Evolutionary conservation across 23 red algal genomes (phyloP), one percentile per base, ranked within the genome.

Genomic region (Cyanidioschyzon merolae): DNA sequence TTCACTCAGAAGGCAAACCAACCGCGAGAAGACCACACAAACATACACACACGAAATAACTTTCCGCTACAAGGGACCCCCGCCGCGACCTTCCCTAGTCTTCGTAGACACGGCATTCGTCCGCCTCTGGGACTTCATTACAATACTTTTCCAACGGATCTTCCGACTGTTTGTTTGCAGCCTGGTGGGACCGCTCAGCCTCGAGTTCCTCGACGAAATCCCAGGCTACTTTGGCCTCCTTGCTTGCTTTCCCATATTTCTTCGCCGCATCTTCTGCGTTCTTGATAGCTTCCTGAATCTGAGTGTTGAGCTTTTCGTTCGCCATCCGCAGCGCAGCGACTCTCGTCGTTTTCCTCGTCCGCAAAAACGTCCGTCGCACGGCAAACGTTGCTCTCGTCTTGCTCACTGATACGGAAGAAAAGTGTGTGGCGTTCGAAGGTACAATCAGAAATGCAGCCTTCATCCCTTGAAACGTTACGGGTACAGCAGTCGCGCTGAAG

Each of bases 101-200:
- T 39, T 95, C 90, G 57, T 95, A 95, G 74, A 83, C 74, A 51
- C 94, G 84, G 82, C 94, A 98, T 74, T 98, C 94, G 35, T 98
- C 94, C 17, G 94, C 94, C 38, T 98, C 94, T 15, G 94, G 94
- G 16, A 85, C 76, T 45, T 98, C 94, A 58, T 91, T 81, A 80
- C 94, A 98, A 76, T 77, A 98, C 78, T 89, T 76, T 17, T 98
- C 94, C 80, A 98, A 78, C 25, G 94, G 94, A 83, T 98, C 94
- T 2, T 54, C 39, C 24, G 26, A 40, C 16, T 29, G 0, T 37
- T 54, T 71, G 3, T 79, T 81, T 1, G 39, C 79, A 84, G 84
- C 90, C 81, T 91, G 79, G 79, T 98, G 94, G 26, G 80, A 86
- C 34, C 85, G 84, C 87, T 98, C 94, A 0, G 94, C 94, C 79